Evolutionary conservation across 805 yeast genomes (phyloP).

Genomic region (Monosporozyma solicola): DNA sequence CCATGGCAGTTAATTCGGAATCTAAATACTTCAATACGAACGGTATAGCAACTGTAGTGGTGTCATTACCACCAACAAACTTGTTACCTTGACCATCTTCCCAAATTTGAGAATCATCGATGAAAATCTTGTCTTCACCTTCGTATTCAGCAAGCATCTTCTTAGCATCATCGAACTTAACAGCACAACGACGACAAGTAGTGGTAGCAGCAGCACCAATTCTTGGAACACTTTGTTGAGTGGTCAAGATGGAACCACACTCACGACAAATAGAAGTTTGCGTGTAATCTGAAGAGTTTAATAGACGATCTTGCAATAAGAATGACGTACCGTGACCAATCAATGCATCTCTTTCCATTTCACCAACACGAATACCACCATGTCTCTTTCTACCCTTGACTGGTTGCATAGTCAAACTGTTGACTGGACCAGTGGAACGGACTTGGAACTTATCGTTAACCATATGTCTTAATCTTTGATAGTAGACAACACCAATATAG

Average conservation of each 20-base stretch:
- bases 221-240: slow-evolving; percentile 86
- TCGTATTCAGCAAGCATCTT: slow-evolving; percentile 31
- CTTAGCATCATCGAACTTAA: slow-evolving; percentile 49
- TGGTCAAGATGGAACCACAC: slow-evolving; percentile 86
- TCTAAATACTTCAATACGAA: slow-evolving; percentile 92
- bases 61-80: slow-evolving; percentile 84
- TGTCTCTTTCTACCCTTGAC: slow-evolving; percentile 97
- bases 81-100: slow-evolving; percentile 94
- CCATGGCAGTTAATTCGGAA: slow-evolving; percentile 95
- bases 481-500: slow-evolving; percentile 93
- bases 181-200: slow-evolving; percentile 89
- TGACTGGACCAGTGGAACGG: slow-evolving; percentile 97
- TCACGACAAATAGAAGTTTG: slow-evolving; percentile 83
- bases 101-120: slow-evolving; percentile 75
- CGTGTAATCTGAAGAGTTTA: slow-evolving; percentile 92
- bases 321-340: slow-evolving; percentile 98
- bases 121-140: slow-evolving; percentile 33
- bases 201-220: slow-evolving; percentile 71
- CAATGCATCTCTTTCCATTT: slow-evolving; percentile 98
- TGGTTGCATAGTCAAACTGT: slow-evolving; percentile 96
- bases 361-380: slow-evolving; percentile 99
- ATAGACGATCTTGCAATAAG: slow-evolving; percentile 85
- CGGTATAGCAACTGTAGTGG: slow-evolving; percentile 95
- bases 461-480: slow-evolving; percentile 98
- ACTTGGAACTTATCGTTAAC: slow-evolving; percentile 99